These are phyloP conservation scores for Trapa bicornis DNA, from an alignment of 345 rosid genomes.

Conservation along the genomic window DNA sequence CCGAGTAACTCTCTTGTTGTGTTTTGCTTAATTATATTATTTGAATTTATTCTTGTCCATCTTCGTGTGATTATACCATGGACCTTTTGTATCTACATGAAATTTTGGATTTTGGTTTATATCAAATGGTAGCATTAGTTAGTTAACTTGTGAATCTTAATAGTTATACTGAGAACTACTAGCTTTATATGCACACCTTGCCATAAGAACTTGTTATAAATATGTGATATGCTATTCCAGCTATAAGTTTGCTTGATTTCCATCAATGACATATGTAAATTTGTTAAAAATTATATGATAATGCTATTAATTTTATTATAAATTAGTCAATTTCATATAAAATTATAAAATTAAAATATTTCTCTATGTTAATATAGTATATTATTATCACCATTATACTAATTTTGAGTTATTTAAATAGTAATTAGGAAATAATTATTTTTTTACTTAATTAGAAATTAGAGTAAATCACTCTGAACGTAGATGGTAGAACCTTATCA, in stretches of 20 bases:
- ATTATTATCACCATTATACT: too few relatives aligned
- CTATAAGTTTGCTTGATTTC: too few relatives aligned
- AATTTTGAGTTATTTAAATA: too few relatives aligned
- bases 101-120: not conserved
- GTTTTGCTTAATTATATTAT: not conserved
- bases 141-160: not conserved
- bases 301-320: too few relatives aligned
- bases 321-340: too few relatives aligned
- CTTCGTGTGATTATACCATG: not conserved
- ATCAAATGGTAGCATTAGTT: not conserved
- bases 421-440: too few relatives aligned
- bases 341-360: too few relatives aligned
- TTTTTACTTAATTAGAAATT: too few relatives aligned
- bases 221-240: not conserved
- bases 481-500: too few relatives aligned
- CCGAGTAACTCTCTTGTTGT: conserved; percentile 26
- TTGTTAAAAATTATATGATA: not conserved
- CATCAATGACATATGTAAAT: not conserved
- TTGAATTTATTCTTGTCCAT: not conserved
- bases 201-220: not conserved
- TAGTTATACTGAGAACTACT: not conserved
- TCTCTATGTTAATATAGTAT: too few relatives aligned
- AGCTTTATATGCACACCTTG: not conserved
- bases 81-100: not conserved
- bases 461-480: too few relatives aligned